Evolutionary conservation across 257 asterid genomes (phyloP).

Genomic region (Ilex asprella): DNA sequence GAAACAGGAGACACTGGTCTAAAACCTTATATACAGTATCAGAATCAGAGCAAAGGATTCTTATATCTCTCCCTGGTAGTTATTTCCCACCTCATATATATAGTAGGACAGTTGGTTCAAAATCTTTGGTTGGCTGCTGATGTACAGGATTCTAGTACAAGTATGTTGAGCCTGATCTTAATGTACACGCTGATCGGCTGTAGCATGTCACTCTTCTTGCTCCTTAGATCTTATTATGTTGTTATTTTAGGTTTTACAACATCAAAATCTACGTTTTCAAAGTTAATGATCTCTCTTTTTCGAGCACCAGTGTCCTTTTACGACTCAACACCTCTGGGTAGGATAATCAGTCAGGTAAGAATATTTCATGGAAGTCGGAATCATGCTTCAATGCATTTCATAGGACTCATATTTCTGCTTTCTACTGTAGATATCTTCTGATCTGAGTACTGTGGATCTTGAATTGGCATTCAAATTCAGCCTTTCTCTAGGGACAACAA

Average conservation of each 20-base stretch:
- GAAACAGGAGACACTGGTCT: slow-evolving; percentile 35
- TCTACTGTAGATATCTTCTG: slow-evolving; percentile 29
- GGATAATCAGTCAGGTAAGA: slow-evolving; percentile 44
- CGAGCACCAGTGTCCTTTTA: slow-evolving; percentile 47
- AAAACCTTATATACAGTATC: slow-evolving; percentile 40
- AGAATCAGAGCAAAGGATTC: slow-evolving; percentile 33
- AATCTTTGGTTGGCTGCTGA: slow-evolving; percentile 43
- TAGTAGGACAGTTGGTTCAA: slow-evolving; percentile 37
- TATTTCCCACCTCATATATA: slow-evolving; percentile 26
- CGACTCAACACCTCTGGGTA: slow-evolving; percentile 49
- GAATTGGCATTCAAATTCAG: slow-evolving; percentile 26
- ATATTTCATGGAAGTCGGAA: background rate
- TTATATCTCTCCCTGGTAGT: slow-evolving; percentile 25
- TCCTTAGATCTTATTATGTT: slow-evolving; percentile 23
- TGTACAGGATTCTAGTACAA: slow-evolving; percentile 23
- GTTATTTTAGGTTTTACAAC: slow-evolving; percentile 32
- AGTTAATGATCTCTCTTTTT: slow-evolving; percentile 33
- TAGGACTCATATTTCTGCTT: background rate
- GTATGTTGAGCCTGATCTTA: slow-evolving; percentile 20
- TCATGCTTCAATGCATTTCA: too few relatives aligned
- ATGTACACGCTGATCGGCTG: slow-evolving; percentile 31
- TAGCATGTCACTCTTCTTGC: slow-evolving; percentile 25
- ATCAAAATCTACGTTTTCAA: slow-evolving; percentile 28
- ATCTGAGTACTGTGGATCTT: slow-evolving; percentile 29
- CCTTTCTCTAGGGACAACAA: slow-evolving; percentile 14